Conservation (phyloP, 768 basidiomycete species). For the Naganishia vaughanmartiniae region DNA sequence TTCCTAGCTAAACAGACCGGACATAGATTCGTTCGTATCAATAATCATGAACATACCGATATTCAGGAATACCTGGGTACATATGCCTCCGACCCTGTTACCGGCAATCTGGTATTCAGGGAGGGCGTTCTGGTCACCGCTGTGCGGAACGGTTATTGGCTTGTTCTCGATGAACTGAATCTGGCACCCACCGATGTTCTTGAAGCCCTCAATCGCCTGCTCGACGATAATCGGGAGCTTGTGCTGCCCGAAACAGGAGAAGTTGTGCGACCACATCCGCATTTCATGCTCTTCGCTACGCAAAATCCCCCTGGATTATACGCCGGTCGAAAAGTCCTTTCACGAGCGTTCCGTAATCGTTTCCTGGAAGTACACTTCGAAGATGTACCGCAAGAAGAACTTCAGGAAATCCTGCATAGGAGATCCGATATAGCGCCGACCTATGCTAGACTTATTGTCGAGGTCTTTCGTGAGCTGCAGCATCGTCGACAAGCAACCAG, state of each 20-base stretch:
- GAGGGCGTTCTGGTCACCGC: slow-evolving; percentile 93
- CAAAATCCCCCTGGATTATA: slow-evolving; percentile 97
- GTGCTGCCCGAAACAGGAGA: slow-evolving; percentile 95
- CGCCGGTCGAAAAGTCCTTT: slow-evolving; percentile 88
- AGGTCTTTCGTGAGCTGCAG: slow-evolving; percentile 87
- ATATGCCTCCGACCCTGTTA: slow-evolving; percentile 85
- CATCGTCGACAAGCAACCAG: slow-evolving; percentile 83
- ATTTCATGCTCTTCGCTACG: slow-evolving; percentile 97
- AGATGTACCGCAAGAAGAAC: slow-evolving; percentile 88
- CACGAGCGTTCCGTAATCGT: slow-evolving; percentile 92
- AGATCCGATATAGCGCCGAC: slow-evolving; percentile 90
- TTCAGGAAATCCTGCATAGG: slow-evolving; percentile 90
- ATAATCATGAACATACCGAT: slow-evolving; percentile 99
- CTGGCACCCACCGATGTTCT: slow-evolving; percentile 96
- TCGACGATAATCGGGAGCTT: slow-evolving; percentile 96
- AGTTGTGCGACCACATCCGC: slow-evolving; percentile 84
- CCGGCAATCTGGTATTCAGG: slow-evolving; percentile 90
- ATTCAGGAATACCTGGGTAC: slow-evolving; percentile 98
- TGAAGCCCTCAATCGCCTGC: slow-evolving; percentile 89
- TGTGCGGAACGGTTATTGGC: slow-evolving; percentile 88
- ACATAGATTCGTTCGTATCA: slow-evolving; percentile 94
- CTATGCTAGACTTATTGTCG: slow-evolving; percentile 83
- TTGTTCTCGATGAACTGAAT: slow-evolving; percentile 96
- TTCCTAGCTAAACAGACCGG: slow-evolving; percentile 90
- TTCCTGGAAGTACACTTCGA: slow-evolving; percentile 97